Evolutionary conservation across 2,329 filamentous ascomycete species (phyloP), one percentile per base, ranked within the genome.

Genomic region (Trichoderma sp.): DNA sequence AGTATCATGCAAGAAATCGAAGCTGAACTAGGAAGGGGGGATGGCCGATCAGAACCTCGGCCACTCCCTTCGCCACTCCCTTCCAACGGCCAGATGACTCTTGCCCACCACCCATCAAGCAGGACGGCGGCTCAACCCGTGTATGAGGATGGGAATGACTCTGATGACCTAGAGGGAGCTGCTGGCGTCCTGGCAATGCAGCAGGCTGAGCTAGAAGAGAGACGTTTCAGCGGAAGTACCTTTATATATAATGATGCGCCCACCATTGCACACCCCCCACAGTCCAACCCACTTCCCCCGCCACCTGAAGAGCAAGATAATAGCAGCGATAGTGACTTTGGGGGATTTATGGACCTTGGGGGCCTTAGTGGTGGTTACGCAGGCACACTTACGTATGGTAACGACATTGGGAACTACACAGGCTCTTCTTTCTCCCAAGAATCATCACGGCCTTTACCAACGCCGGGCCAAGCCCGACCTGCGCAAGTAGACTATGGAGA

Each of bases 111-210:
- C 5, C 73, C 76, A 18, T 73, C 67, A 3, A 57, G 57, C 43
- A 65, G 71, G 34, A 9, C 36, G 6, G 68, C 70, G 14, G 14
- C 66, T 4, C 73, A 53, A 47, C 18, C 51, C 60, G 47, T 66
- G n/a, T 64, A 68, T 8, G 84, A 86, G 32, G 66, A 69, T 4
- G 86, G 85, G 7, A 86, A 86, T 14, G 92, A 95, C 70, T 94
- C 97, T 64, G 97, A 94, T 78, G 95, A 98, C 78, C 90, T 92
- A 0, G 95, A 98, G 80, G 95, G 92, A 24, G 91, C 92, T 51
- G 93, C 93, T 73, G 95, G 96, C 18, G 83, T 97, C 66, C 88
- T 93, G 78, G 94, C 94, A 75, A 90, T 98, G 87, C 90, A 90
- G 72, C 89, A 95, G 82, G 94, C 94, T 5, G 94, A 97, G 73